A percentile compares a stretch with the other conserved stretches of the same genome.
Conservation (phyloP, 2,329 filamentous ascomycete genomes). For the Fusarium liriodendri region DNA sequence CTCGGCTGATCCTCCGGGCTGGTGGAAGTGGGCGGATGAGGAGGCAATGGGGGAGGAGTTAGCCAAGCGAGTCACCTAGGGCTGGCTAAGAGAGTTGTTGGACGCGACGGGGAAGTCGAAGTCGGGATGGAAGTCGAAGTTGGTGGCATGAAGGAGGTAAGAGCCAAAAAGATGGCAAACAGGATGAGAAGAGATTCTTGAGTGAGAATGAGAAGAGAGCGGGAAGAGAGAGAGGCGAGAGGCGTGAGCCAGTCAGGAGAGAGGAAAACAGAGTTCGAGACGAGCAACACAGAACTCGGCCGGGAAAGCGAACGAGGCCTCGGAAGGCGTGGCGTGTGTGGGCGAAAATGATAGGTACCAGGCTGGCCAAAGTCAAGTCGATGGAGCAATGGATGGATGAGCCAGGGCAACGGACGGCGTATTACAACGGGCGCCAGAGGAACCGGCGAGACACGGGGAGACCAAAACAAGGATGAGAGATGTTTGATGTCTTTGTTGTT, state of each 20-base stretch:
- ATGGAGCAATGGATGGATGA: conserved; percentile 33
- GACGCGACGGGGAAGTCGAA: conserved; percentile 30
- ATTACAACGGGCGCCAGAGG: conserved; percentile 34
- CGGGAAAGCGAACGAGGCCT: conserved; percentile 39
- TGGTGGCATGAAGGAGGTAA: conserved; percentile 34
- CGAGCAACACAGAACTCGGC: conserved; percentile 36
- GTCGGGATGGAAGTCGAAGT: conserved; percentile 23
- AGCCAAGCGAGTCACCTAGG: conserved; percentile 38
- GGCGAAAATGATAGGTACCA: conserved; percentile 11
- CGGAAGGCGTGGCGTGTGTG: conserved; percentile 32
- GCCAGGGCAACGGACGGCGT: conserved; percentile 13
- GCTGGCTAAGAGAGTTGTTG: conserved; percentile 29
- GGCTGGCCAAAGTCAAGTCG: conserved; percentile 40
- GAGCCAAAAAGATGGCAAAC: conserved; percentile 31
- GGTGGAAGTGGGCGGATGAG: conserved; percentile 15
- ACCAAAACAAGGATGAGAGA: conserved; percentile 15
- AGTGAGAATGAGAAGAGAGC: conserved; percentile 32
- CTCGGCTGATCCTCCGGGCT: conserved; percentile 11
- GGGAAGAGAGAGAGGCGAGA: conserved; percentile 26
- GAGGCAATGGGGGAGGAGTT: conserved; percentile 21
- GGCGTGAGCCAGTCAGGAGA: conserved; percentile 33
- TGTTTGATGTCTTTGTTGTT: conserved; percentile 16
- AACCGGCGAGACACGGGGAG: conserved; percentile 39
- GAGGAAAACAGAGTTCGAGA: conserved; percentile 42
- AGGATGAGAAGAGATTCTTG: conserved; percentile 35